Evolutionary conservation across 169 alveolate genomes (phyloP), one percentile per base, ranked within the genome.

Genomic region (Perkinsus olseni): DNA sequence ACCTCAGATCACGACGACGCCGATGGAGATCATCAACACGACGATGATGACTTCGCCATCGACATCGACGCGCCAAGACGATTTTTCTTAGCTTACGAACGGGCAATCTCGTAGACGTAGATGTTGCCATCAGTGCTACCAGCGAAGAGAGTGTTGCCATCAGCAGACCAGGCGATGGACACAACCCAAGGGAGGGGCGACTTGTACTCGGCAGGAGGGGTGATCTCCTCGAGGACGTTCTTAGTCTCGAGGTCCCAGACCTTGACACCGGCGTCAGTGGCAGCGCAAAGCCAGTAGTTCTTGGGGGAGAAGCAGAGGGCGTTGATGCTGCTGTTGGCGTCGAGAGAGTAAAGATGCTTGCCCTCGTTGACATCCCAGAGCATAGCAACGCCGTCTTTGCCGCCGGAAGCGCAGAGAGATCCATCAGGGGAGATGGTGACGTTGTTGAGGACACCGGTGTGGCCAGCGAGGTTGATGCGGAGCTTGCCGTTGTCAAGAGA

Each of bases 321-420:
- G 94, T 98, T 98, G 97, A 98, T 98, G 93, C 99, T 97, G 95
- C 97, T 97, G 92, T 97, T 98, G 39, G 99, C 98, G 93, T 97
- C 99, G 91, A 98, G 93, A 74, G 98, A 97, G 96, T 98, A 98
- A 94, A 98, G 95, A 96, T 98, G 98, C 96, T 98, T 98, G 92
- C 99, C 99, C 93, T 98, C 99, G 95, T 97, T 97, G 91, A 98
- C 98, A 94, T 98, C 99, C 99, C 99, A 98, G 92, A 98, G 96
- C 97, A 98, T 98, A 38, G 99, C 98, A 50, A 97, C 98, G 90
- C 99, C 99, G 94, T 98, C 99, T 96, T 98, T 98, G n/a, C 99
- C 99, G 10, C 99, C 99, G 34, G 99, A 98, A 20, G 99, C 99
- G 95, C 99, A 98, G 93, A 98, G 98, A 17, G 99, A 98, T 11